A percentile compares a stretch with the other conserved stretches of the same genome.
These are phyloP conservation scores for Asterochloris sp. DNA, from an alignment of 139 green algal species.

Conservation along the genomic window DNA sequence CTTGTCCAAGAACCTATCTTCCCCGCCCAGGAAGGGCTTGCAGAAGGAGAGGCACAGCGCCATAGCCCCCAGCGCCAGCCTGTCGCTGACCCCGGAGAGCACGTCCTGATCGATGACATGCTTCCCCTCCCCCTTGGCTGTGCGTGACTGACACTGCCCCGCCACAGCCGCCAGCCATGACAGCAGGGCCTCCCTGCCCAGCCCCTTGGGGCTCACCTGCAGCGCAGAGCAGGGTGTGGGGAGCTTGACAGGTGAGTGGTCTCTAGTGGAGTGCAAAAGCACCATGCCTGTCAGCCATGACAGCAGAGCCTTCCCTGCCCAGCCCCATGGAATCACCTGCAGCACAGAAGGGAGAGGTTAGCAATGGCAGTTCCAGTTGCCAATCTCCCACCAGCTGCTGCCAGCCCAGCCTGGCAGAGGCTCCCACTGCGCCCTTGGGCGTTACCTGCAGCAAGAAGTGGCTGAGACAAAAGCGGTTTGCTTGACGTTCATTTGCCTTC, in stretches of 20 bases:
- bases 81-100: conserved; percentile 35
- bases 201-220: neutral
- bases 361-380: no score
- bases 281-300: no score
- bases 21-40: conserved; percentile 40
- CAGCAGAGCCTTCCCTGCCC: conserved; percentile 45
- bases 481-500: no score
- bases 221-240: no score
- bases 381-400: no score
- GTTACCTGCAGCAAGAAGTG: no score
- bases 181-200: conserved; percentile 44
- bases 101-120: conserved; percentile 20
- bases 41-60: conserved; percentile 35
- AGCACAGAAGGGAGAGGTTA: no score
- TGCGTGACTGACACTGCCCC: conserved; percentile 24
- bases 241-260: no score
- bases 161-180: conserved; percentile 44
- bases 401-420: no score
- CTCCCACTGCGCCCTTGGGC: no score
- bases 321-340: neutral
- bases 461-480: no score
- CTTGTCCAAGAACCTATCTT: conserved; percentile 33
- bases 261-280: no score
- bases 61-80: conserved; percentile 34
- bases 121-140: conserved; percentile 31